phyloP scores from a whole-genome alignment of 805 yeast species.

The Candida fluviatilis region DNA sequence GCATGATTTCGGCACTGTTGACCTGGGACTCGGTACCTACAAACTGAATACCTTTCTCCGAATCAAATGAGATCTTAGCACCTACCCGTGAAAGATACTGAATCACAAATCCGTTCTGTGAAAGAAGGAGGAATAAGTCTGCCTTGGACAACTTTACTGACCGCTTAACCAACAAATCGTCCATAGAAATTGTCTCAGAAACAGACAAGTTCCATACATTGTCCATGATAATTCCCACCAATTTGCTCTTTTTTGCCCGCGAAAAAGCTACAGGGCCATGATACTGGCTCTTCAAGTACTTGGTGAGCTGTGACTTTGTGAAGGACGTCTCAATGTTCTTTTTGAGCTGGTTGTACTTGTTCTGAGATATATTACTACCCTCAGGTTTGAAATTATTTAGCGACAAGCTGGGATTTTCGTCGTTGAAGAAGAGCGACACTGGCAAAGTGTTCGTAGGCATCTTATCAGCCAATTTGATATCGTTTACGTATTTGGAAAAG shows the following conservation, averaged over 20 bases:
- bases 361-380: slow-evolving; percentile 6
- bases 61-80: slow-evolving; percentile 31
- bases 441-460: background rate
- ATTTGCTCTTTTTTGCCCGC: slow-evolving; percentile 1
- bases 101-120: slow-evolving; percentile 35
- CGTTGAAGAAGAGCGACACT: background rate
- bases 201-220: slow-evolving; percentile 31
- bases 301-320: slow-evolving; percentile 11
- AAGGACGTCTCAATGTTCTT: slow-evolving; percentile 10
- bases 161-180: slow-evolving; percentile 29
- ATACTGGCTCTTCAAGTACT: slow-evolving; percentile 8
- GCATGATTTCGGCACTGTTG: slow-evolving; percentile 41
- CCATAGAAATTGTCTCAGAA: slow-evolving; percentile 18
- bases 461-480: background rate
- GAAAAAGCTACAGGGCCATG: slow-evolving; percentile 2
- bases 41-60: slow-evolving; percentile 28
- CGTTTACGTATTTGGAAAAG: background rate
- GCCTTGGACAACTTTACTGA: slow-evolving; percentile 27
- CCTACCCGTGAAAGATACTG: slow-evolving; percentile 41
- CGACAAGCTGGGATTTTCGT: background rate
- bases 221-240: slow-evolving; percentile 24
- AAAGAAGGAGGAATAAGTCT: slow-evolving; percentile 39
- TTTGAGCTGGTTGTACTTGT: slow-evolving; percentile 7
- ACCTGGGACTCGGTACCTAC: slow-evolving; percentile 39
- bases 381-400: slow-evolving; percentile 11